Evolutionary conservation across 108 stramenopile species (phyloP).

Genomic region (Pseudonitzschia delicatissima): DNA sequence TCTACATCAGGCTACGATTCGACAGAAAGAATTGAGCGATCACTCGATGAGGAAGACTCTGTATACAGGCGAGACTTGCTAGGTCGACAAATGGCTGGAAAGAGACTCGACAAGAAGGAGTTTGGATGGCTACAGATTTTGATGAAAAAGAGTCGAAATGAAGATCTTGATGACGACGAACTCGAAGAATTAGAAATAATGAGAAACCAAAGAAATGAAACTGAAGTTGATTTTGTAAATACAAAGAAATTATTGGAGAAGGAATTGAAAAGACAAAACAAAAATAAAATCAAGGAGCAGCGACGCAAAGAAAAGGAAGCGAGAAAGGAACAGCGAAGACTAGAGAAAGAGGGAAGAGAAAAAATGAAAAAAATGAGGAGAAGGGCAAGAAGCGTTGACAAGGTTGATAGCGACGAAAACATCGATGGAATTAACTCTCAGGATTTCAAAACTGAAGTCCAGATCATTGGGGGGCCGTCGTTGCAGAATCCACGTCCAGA

Average conservation of each 20-base stretch:
- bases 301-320: constrained; percentile 10
- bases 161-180: constrained; percentile 13
- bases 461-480: background rate
- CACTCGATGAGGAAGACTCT: constrained; percentile 2
- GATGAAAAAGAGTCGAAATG: constrained; percentile 8
- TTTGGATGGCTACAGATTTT: constrained; percentile 16
- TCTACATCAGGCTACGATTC: no score
- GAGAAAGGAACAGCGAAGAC: background rate
- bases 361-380: background rate
- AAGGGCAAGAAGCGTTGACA: background rate
- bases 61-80: background rate
- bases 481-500: background rate
- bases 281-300: constrained; percentile 4
- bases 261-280: constrained; percentile 2
- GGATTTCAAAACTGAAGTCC: background rate
- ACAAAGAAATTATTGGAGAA: constrained; percentile 10
- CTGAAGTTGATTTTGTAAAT: background rate
- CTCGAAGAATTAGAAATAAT: constrained; percentile 24
- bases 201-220: constrained; percentile 16
- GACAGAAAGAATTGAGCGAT: background rate
- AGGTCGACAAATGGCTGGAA: constrained; percentile 7
- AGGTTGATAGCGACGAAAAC: background rate
- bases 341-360: background rate
- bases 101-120: constrained; percentile 23
- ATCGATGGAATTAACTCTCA: background rate